Percentiles rank a stretch among this genome's conserved stretches.
phyloP scores from a whole-genome alignment of 129 eudicot genomes.

The Artemisia annua region DNA sequence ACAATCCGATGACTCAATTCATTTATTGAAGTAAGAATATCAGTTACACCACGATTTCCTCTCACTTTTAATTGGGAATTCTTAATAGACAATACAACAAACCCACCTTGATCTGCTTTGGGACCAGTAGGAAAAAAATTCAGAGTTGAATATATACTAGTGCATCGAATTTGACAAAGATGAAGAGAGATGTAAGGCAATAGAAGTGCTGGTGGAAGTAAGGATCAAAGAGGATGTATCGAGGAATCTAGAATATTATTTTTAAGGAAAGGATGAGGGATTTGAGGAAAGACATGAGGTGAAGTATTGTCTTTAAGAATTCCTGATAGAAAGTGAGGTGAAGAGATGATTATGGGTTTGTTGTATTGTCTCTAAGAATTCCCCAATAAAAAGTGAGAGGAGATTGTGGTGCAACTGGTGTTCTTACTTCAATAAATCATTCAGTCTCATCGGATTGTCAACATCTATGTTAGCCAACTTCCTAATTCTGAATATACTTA shows the following conservation, averaged over 20 bases:
- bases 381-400: conserved; percentile 25
- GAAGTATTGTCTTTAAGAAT: no score
- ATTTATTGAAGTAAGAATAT: conserved; percentile 10
- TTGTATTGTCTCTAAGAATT: conserved; percentile 31
- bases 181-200: conserved; percentile 17
- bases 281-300: no score
- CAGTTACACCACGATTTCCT: conserved; percentile 17
- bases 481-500: conserved; percentile 11
- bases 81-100: conserved; percentile 31
- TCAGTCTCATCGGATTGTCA: no score
- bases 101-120: conserved; percentile 49
- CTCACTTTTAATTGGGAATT: conserved; percentile 23
- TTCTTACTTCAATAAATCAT: conserved; percentile 5
- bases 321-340: no score
- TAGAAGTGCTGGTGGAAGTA: conserved; percentile 15
- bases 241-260: no score
- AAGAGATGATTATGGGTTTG: conserved; percentile 43
- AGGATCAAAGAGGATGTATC: conserved; percentile 11
- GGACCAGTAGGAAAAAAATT: conserved; percentile 49
- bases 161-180: conserved; percentile 20
- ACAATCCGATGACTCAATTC: background rate
- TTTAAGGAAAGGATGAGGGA: no score
- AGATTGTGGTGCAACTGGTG: conserved; percentile 18
- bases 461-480: no score
- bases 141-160: conserved; percentile 22